Percentiles rank a stretch among this genome's conserved stretches.
Conservation (phyloP, 2,329 filamentous ascomycete genomes). For the Aspergillus uvarum region DNA sequence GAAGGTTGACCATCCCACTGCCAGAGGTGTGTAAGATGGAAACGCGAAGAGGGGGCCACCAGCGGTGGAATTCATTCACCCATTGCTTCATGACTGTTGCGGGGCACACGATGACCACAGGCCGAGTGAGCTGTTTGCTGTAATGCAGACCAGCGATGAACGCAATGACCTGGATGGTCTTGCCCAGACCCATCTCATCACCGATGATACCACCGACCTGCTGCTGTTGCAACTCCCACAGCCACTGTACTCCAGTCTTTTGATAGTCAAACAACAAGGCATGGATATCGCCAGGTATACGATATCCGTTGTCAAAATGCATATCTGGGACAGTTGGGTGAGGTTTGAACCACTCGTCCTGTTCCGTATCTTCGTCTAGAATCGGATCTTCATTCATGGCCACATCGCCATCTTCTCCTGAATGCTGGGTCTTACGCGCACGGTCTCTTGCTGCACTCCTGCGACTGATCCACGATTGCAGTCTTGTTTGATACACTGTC, state of each 20-base stretch:
- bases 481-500: slow-evolving; percentile 69
- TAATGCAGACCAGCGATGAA: slow-evolving; percentile 91
- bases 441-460: slow-evolving; percentile 60
- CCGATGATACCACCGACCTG: slow-evolving; percentile 91
- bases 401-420: slow-evolving; percentile 9
- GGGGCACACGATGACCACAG: slow-evolving; percentile 87
- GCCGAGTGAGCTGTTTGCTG: slow-evolving; percentile 78
- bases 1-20: slow-evolving; percentile 88
- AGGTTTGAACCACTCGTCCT: slow-evolving; percentile 75
- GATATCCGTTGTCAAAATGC: slow-evolving; percentile 70
- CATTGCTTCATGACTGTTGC: slow-evolving; percentile 95
- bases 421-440: slow-evolving; percentile 35
- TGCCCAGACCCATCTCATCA: slow-evolving; percentile 98
- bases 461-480: slow-evolving; percentile 71
- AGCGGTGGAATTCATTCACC: slow-evolving; percentile 97
- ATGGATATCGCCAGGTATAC: slow-evolving; percentile 87
- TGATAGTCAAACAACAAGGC: slow-evolving; percentile 94
- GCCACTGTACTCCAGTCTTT: slow-evolving; percentile 94
- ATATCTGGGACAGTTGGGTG: slow-evolving; percentile 81
- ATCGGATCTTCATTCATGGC: slow-evolving; percentile 25
- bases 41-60: slow-evolving; percentile 98
- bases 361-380: slow-evolving; percentile 42
- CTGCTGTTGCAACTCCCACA: slow-evolving; percentile 87
- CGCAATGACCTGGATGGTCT: slow-evolving; percentile 78
- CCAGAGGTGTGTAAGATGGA: slow-evolving; percentile 94